phyloP scores from a whole-genome alignment of 2,329 filamentous ascomycete genomes.

The Aspergillus intermedius region DNA sequence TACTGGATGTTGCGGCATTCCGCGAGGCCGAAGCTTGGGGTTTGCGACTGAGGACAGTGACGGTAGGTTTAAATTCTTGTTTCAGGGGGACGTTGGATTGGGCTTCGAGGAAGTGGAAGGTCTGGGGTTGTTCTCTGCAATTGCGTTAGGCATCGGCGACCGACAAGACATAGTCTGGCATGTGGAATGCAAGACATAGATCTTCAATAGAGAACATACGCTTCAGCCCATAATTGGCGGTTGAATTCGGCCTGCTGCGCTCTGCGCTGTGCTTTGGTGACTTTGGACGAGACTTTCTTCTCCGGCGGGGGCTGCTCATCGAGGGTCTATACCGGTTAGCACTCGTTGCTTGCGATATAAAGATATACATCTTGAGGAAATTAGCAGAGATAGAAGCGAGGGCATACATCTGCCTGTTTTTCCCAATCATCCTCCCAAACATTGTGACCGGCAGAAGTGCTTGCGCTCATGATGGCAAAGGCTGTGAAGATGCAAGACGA shows the following conservation, averaged over 20 bases:
- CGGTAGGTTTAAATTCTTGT: conserved; percentile 68
- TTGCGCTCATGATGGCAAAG: conserved; percentile 31
- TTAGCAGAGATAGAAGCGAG: background rate
- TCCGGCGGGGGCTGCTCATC: conserved; percentile 25
- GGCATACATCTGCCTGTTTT: conserved; percentile 61
- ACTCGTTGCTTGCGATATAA: conserved; percentile 23
- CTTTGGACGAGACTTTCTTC: conserved; percentile 44
- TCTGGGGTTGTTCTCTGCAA: conserved; percentile 63
- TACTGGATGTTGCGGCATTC: conserved; percentile 35
- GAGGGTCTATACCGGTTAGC: conserved; percentile 30
- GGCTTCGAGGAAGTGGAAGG: conserved; percentile 68
- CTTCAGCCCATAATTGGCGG: conserved; percentile 79
- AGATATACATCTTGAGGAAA: conserved; percentile 1
- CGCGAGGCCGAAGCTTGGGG: conserved; percentile 56
- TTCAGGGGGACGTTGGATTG: conserved; percentile 58
- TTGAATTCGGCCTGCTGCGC: conserved; percentile 79
- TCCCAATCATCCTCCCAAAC: conserved; percentile 96
- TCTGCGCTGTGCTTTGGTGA: conserved; percentile 69
- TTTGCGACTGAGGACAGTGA: conserved; percentile 80
- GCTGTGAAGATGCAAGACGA: background rate
- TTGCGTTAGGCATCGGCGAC: conserved; percentile 4
- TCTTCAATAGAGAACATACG: conserved; percentile 46
- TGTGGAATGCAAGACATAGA: background rate
- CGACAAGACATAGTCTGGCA: background rate
- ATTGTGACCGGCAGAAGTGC: conserved; percentile 51